Conservation (phyloP, 129 eudicot species). For the Saposhnikovia divaricata region DNA sequence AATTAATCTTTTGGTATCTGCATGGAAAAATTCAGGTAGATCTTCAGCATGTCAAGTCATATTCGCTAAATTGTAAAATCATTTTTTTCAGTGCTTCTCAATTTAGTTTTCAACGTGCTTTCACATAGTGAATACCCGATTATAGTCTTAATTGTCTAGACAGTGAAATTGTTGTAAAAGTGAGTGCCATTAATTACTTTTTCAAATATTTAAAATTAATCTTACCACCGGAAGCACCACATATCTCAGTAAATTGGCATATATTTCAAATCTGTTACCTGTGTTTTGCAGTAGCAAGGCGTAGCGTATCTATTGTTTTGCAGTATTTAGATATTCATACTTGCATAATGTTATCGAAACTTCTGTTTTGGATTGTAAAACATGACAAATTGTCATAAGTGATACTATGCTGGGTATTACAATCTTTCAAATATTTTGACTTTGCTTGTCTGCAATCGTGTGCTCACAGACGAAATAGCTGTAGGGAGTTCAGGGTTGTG, state of each 20-base stretch:
- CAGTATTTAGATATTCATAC: background rate
- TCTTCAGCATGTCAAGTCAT: background rate
- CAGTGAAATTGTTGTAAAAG: background rate
- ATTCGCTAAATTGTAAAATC: background rate
- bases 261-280: background rate
- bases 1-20: background rate
- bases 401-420: background rate
- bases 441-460: background rate
- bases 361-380: background rate
- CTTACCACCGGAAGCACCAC: too few species aligned
- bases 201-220: background rate
- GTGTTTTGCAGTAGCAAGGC: background rate
- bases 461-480: background rate
- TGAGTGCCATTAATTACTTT: background rate
- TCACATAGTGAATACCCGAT: background rate
- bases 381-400: background rate
- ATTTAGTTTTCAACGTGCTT: background rate
- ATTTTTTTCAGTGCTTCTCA: background rate
- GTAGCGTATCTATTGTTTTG: background rate
- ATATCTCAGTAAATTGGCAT: background rate
- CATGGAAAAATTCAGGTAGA: background rate
- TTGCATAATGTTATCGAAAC: background rate
- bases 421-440: background rate
- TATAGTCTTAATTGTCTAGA: background rate
- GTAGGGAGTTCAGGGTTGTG: background rate